Evolutionary conservation across 2,329 filamentous ascomycete genomes (phyloP).

Genomic region (Colletotrichum incanum): DNA sequence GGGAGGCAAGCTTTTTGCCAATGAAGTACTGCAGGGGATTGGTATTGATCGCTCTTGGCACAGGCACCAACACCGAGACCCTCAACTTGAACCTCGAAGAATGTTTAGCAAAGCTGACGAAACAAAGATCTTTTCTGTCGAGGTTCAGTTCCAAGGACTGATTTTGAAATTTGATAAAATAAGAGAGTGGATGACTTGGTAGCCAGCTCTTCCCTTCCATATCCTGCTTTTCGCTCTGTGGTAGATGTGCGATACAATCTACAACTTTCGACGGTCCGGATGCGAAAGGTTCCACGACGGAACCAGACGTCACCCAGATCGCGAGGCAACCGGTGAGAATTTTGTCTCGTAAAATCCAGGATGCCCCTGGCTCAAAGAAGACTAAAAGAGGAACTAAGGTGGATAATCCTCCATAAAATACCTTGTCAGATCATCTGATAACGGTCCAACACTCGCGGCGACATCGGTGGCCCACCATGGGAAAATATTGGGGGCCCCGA

Average conservation of each 20-base stretch:
- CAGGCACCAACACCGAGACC: not conserved
- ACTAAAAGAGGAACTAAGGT: constrained; percentile 20
- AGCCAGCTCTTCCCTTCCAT: too few relatives aligned
- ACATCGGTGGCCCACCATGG: not conserved
- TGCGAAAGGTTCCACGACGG: not conserved
- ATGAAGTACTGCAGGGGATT: not conserved
- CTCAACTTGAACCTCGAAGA: too few relatives aligned
- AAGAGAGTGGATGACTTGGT: too few relatives aligned
- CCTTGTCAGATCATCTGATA: constrained; percentile 43
- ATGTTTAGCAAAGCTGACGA: too few relatives aligned
- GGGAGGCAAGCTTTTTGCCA: constrained; percentile 1
- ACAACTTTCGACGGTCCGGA: not conserved
- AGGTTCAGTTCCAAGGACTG: not conserved
- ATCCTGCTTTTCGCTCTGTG: too few relatives aligned
- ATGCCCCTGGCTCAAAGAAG: not conserved
- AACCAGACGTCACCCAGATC: not conserved
- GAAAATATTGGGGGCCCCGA: not conserved
- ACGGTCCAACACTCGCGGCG: constrained; percentile 8
- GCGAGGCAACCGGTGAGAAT: constrained; percentile 9
- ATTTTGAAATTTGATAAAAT: not conserved
- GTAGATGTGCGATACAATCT: too few relatives aligned
- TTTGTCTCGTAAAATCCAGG: constrained; percentile 15
- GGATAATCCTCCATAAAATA: constrained; percentile 11
- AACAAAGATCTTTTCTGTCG: too few relatives aligned
- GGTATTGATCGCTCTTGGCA: not conserved